phyloP scores from a whole-genome alignment of 306 rosid species.

The Rosa rugosa region DNA sequence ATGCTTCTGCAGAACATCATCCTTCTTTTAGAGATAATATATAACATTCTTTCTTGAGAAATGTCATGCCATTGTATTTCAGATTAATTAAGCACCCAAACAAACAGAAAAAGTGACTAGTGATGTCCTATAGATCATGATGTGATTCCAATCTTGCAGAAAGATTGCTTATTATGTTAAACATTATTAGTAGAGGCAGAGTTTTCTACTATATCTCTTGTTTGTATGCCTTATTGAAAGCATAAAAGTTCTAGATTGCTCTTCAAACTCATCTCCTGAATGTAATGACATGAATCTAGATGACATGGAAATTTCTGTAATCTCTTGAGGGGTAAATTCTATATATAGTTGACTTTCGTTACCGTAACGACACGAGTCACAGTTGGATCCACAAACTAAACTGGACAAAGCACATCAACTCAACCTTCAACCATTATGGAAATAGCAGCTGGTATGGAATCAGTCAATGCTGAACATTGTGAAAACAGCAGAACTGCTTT shows the following conservation, averaged over 20 bases:
- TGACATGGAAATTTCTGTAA: background rate
- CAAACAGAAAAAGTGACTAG: background rate
- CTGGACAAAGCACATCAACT: background rate
- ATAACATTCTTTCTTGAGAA: background rate
- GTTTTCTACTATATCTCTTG: background rate
- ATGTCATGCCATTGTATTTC: background rate
- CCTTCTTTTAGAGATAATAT: background rate
- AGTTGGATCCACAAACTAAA: background rate
- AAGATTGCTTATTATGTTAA: background rate
- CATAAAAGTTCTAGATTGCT: background rate
- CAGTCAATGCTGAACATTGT: conserved; percentile 9
- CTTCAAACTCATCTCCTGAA: background rate
- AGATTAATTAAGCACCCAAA: background rate
- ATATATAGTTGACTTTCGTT: background rate
- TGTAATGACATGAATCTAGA: background rate
- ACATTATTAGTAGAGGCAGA: background rate
- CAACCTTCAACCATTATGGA: background rate
- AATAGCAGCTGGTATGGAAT: background rate
- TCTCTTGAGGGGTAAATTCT: too few relatives aligned
- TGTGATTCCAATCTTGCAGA: background rate
- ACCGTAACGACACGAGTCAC: background rate
- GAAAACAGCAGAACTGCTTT: background rate
- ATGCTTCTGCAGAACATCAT: background rate
- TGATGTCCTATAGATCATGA: background rate
- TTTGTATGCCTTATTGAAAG: background rate